Conservation (phyloP, 257 asterid genomes). For the Anisodus tanguticus region DNA sequence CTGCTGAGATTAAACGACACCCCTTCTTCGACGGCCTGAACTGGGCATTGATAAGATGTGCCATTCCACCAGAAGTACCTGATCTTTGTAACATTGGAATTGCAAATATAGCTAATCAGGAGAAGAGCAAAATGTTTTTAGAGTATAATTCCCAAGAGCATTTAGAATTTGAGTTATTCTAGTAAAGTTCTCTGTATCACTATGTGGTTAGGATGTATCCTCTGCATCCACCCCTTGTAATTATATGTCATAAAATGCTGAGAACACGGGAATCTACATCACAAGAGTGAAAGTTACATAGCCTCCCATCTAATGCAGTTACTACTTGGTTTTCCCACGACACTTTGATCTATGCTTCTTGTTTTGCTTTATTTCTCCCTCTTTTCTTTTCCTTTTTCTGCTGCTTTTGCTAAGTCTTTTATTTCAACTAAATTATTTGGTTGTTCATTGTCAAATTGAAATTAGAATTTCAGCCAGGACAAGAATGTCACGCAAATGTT, state of each 20-base stretch:
- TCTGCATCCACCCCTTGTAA: constrained; percentile 16
- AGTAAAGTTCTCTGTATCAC: constrained; percentile 6
- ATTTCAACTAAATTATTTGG: not conserved
- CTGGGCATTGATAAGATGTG: constrained; percentile 89
- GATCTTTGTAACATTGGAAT: constrained; percentile 48
- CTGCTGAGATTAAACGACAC: constrained; percentile 93
- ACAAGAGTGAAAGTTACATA: constrained; percentile 3
- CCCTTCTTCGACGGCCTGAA: constrained; percentile 85
- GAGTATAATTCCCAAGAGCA: constrained; percentile 53
- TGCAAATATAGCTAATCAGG: constrained; percentile 34
- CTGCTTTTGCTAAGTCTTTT: too few relatives aligned
- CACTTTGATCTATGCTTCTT: too few relatives aligned
- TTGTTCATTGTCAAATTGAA: not conserved
- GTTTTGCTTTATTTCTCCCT: too few relatives aligned
- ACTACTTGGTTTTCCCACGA: not conserved
- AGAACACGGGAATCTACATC: not conserved
- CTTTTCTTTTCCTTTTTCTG: too few relatives aligned
- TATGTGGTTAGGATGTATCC: constrained; percentile 19
- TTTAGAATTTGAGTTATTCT: constrained; percentile 74
- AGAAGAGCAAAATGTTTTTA: constrained; percentile 45
- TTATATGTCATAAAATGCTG: constrained; percentile 17
- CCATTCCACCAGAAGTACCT: constrained; percentile 77
- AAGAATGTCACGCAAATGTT: not conserved
- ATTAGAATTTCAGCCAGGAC: not conserved
- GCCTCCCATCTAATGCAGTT: not conserved